phyloP scores from a whole-genome alignment of 768 basidiomycete species.

The Mycena indigotica region DNA sequence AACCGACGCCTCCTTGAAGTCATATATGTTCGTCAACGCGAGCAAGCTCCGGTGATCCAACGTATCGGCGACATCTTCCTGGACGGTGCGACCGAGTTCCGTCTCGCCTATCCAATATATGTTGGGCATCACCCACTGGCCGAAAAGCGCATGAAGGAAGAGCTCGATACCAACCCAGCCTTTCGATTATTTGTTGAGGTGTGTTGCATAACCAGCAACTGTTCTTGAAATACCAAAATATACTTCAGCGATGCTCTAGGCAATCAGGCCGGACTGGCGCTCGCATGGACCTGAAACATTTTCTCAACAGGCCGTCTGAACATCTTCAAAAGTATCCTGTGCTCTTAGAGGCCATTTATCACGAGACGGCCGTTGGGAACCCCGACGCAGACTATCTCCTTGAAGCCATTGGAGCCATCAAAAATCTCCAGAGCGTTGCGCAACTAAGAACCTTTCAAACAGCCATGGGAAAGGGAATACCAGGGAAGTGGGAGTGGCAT shows the following conservation, averaged over 20 bases:
- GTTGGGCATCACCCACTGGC: slow-evolving; percentile 83
- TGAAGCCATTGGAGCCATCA: slow-evolving; percentile 85
- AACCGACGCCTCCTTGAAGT: slow-evolving; percentile 82
- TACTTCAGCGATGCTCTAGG: slow-evolving; percentile 44
- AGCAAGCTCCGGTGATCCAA: slow-evolving; percentile 81
- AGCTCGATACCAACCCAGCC: slow-evolving; percentile 76
- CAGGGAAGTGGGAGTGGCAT: slow-evolving; percentile 88
- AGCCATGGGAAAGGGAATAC: slow-evolving; percentile 80
- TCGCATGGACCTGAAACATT: slow-evolving; percentile 70
- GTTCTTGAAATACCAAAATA: not conserved
- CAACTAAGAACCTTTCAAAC: slow-evolving; percentile 89
- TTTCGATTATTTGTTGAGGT: slow-evolving; percentile 89
- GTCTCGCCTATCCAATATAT: slow-evolving; percentile 83
- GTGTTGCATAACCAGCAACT: no score
- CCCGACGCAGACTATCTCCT: slow-evolving; percentile 80
- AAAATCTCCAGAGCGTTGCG: slow-evolving; percentile 76
- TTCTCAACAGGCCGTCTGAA: slow-evolving; percentile 77
- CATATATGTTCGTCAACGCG: slow-evolving; percentile 83
- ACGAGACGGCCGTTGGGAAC: slow-evolving; percentile 79
- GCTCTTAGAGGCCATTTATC: slow-evolving; percentile 80
- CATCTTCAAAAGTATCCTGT: slow-evolving; percentile 86
- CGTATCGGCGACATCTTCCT: slow-evolving; percentile 89
- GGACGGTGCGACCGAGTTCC: slow-evolving; percentile 84
- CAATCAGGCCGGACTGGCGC: slow-evolving; percentile 42
- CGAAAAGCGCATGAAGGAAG: slow-evolving; percentile 86